Evolutionary conservation across 805 yeast species (phyloP), one percentile per base, ranked within the genome.

Genomic region (Blastobotrys chiropterorum): DNA sequence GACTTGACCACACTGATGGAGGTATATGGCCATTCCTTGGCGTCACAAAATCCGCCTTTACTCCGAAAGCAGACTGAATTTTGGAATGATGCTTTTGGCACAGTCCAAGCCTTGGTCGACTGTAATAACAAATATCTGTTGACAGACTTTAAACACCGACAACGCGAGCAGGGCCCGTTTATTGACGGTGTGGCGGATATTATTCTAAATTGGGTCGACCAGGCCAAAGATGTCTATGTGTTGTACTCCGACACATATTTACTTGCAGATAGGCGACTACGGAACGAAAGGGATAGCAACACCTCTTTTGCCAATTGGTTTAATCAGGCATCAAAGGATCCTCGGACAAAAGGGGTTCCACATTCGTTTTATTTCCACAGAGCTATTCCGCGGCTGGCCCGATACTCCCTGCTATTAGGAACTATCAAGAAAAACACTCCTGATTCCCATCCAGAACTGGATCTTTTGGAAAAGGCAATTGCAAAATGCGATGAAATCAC

Each of bases 1-100:
- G 76, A 87, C 61, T 83, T 90, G 1, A 74, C 76, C 55, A 79
- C 84, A 2, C 83, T 86, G 49, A 71, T 85, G 2, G 78, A 78
- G 38, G 77, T 78, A 5, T 81, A 77, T 55, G 83, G 85, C 1
- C 70, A 69, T 19, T 64, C 72, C 2, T 68, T 71, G 53, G 21
- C 20, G 5, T 65, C 66, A 47, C 62, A 65, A 13, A 63, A 66
- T 14, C 75, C 80, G 1, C 69, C 72, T 7, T 60, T 81, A 3
- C 63, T 81, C 50, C 73, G 75, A 6, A 69, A 76, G 48, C 78
- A 77, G 46, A 74, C 76, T n/a, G 73, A 77, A 41, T 85, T 86
- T 61, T 77, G 79, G 50, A 71, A 74, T 2, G 79, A 79, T 52
- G 81, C 89, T 1, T 77, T 83, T 55, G 74, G 67, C 7, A 77